A percentile compares a stretch with the other conserved stretches of the same genome.
phyloP scores from a whole-genome alignment of 352 stramenopile genomes.

The Phytophthora melonis region DNA sequence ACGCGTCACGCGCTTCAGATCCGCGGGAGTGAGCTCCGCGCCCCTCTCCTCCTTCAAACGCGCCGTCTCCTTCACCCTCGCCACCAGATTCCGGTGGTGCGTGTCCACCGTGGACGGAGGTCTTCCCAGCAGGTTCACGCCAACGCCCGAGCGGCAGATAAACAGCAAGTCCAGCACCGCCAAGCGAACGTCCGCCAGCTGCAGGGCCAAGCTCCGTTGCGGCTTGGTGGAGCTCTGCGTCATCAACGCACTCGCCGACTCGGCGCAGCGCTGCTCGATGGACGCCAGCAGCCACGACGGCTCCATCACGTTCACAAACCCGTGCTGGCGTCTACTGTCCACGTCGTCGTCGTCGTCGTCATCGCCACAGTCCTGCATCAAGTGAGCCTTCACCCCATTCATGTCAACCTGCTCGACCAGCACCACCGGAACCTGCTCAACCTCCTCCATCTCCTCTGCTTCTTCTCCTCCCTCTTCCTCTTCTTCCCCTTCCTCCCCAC shows the following conservation, averaged over 20 bases:
- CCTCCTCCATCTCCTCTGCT: not conserved
- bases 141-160: conserved; percentile 58
- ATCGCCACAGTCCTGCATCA: conserved; percentile 16
- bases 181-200: conserved; percentile 58
- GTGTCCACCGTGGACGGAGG: conserved; percentile 45
- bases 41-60: conserved; percentile 37
- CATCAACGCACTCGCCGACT: conserved; percentile 44
- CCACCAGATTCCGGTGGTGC: conserved; percentile 59
- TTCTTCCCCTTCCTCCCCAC: not conserved
- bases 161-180: conserved; percentile 79
- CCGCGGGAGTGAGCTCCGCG: conserved; percentile 28
- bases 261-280: conserved; percentile 66
- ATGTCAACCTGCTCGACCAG: not conserved
- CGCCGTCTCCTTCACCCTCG: conserved; percentile 37
- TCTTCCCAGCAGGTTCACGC: conserved; percentile 62
- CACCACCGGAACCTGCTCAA: not conserved
- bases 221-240: conserved; percentile 27
- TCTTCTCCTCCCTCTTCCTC: not conserved
- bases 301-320: conserved; percentile 83
- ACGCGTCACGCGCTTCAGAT: conserved; percentile 47
- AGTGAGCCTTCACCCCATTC: not conserved
- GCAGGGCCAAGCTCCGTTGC: conserved; percentile 27
- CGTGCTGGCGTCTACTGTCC: conserved; percentile 27
- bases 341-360: not conserved
- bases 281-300: conserved; percentile 77